Percentiles rank a stretch among this genome's conserved stretches.
phyloP scores from a whole-genome alignment of 768 basidiomycete genomes.

The Polyporus arcularius region DNA sequence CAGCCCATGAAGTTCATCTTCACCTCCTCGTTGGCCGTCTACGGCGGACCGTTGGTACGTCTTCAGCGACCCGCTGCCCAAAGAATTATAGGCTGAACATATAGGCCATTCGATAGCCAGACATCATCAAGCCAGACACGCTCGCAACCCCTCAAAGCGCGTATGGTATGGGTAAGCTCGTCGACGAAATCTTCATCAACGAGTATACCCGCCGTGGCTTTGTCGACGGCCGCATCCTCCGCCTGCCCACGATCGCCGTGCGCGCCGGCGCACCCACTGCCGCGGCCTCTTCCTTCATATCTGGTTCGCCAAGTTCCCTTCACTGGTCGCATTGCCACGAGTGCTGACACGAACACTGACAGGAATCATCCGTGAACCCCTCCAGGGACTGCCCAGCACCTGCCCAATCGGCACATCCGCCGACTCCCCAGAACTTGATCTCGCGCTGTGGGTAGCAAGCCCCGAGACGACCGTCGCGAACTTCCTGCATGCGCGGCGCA shows the following conservation, averaged over 20 bases:
- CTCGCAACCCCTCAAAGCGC: constrained; percentile 56
- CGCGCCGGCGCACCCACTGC: constrained; percentile 55
- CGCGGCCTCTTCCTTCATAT: constrained; percentile 59
- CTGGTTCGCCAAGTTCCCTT: constrained; percentile 36
- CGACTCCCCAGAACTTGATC: constrained; percentile 44
- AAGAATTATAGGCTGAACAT: background rate
- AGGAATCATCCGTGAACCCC: constrained; percentile 59
- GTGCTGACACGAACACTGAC: background rate
- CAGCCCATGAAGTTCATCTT: constrained; percentile 54
- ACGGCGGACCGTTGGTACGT: constrained; percentile 52
- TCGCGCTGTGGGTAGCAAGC: constrained; percentile 52
- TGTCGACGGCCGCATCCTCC: constrained; percentile 59
- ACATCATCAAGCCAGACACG: constrained; percentile 47
- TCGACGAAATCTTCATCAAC: constrained; percentile 56
- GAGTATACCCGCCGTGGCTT: constrained; percentile 61
- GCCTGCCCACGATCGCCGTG: constrained; percentile 61
- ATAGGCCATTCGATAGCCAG: constrained; percentile 31
- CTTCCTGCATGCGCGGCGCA: constrained; percentile 47
- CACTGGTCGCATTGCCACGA: background rate
- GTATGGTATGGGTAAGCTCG: constrained; percentile 59
- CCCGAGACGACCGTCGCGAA: constrained; percentile 55
- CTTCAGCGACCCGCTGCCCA: background rate
- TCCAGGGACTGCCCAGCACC: constrained; percentile 48
- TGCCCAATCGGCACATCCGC: constrained; percentile 55
- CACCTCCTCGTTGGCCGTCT: constrained; percentile 60